Conservation (phyloP, 2,329 filamentous ascomycete genomes). For the Claviceps humidiphila region DNA sequence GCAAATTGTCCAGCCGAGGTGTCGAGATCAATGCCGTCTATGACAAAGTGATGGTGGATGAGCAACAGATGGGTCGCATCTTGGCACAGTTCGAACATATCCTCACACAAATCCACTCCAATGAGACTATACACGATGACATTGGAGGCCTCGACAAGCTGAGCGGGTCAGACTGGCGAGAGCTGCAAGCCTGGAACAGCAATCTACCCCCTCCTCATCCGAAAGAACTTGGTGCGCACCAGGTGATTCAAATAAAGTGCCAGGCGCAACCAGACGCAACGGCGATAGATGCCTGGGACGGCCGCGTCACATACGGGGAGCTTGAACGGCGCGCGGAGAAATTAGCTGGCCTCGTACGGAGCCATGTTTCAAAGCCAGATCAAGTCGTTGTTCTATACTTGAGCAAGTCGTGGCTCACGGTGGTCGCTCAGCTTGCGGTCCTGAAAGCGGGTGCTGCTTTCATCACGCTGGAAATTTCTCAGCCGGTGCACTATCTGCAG, state of each 20-base stretch:
- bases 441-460: background rate
- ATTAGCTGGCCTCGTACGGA: background rate
- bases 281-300: background rate
- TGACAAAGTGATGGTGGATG: background rate
- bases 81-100: background rate
- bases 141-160: background rate
- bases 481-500: background rate
- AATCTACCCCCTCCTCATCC: too few relatives aligned
- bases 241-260: background rate
- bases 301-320: background rate
- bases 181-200: background rate
- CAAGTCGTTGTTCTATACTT: background rate
- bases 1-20: background rate
- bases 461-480: background rate
- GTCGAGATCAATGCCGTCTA: background rate
- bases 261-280: background rate
- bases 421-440: background rate
- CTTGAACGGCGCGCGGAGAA: background rate
- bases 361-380: background rate
- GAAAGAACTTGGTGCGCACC: background rate
- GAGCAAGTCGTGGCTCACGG: background rate
- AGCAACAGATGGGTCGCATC: background rate
- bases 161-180: background rate
- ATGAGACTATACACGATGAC: background rate
- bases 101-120: background rate